Evolutionary conservation across 2,329 filamentous ascomycete species (phyloP), one percentile per base, ranked within the genome.

Genomic region (Dichotomopilus funicola): DNA sequence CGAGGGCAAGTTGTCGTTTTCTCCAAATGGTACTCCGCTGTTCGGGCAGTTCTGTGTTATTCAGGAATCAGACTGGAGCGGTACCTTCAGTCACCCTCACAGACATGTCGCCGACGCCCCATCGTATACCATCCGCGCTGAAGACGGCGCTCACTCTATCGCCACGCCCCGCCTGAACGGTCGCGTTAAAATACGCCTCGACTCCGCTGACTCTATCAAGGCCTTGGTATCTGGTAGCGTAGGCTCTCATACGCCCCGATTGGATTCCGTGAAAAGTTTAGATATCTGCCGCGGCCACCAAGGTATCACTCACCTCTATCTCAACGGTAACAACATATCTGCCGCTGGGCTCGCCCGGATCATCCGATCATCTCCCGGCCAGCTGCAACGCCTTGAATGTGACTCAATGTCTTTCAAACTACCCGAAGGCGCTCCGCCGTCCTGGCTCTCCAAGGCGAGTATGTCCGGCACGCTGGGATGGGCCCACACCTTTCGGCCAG

Each of bases 351-450:
- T 82, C 1, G 67, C 71, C 43, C 68, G 63, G 12, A 59, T 83
- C 3, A 63, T 85, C 1, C 67, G 69, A 12, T 62, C 60, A 1
- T 73, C 70, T 6, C 68, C 67, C 6, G 79, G 76, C 6, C 73
- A 76, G 6, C 63, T 86, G 0, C 73, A 83, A 61, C 70, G 76
- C 46, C 69, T 85, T 6, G 75, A 81, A 45, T 79, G 79, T 55
- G 76, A 79, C 12, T 70, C 68, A 1, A 71, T 73, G 59, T 59
- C 67, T 2, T 64, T 77, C 12, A 62, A 53, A 4, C 47, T 52
- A 9, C 4, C 54, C 47, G 55, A 45, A n/a, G 49, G 44, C 19
- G 38, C 54, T 36, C 38, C 64, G 1, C 53, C 55, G 6, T 59
- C 44, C 9, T 73, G 68, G 67, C 68, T 60, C 9, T 49, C 70